Percentiles rank a stretch among this genome's conserved stretches.
Conservation (phyloP, 192 early-diverging fungal genomes). For the Coemansia asiatica region DNA sequence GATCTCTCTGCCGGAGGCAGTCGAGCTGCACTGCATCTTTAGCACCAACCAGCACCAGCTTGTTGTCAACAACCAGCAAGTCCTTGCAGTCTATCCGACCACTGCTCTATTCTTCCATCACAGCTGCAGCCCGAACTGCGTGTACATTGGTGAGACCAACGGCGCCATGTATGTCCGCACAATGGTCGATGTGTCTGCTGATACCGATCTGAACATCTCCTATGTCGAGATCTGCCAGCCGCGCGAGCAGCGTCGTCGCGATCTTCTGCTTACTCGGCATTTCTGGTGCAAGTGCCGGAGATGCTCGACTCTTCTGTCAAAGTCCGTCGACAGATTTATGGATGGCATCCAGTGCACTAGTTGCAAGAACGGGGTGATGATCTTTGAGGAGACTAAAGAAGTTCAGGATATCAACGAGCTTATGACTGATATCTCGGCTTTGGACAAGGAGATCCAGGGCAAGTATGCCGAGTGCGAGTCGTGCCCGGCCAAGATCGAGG, state of each 20-base stretch:
- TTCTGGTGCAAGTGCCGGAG: conserved; percentile 79
- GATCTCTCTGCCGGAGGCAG: conserved; percentile 51
- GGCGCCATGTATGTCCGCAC: conserved; percentile 66
- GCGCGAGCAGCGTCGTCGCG: conserved; percentile 68
- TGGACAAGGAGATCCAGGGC: conserved; percentile 60
- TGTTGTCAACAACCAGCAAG: conserved; percentile 58
- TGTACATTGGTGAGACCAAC: conserved; percentile 58
- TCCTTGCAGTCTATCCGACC: conserved; percentile 69
- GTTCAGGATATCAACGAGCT: conserved; percentile 62
- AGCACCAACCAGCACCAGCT: conserved; percentile 66
- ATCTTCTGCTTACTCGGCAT: conserved; percentile 64
- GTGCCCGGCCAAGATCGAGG: conserved; percentile 52
- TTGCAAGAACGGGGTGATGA: conserved; percentile 59
- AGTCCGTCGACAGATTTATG: conserved; percentile 69
- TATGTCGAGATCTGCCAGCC: conserved; percentile 73
- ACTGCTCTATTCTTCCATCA: conserved; percentile 73
- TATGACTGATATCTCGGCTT: conserved; percentile 52
- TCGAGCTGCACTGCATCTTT: conserved; percentile 61
- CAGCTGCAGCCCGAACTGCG: conserved; percentile 73
- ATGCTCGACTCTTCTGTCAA: conserved; percentile 62
- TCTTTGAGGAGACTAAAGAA: conserved; percentile 62
- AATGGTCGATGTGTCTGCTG: conserved; percentile 55
- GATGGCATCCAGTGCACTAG: conserved; percentile 65
- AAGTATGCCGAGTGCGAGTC: conserved; percentile 58
- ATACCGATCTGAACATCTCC: conserved; percentile 63